A percentile compares a stretch with the other conserved stretches of the same genome.
Conservation (phyloP, 371 early-diverging fungal genomes). For the Rhizopus sp. region DNA sequence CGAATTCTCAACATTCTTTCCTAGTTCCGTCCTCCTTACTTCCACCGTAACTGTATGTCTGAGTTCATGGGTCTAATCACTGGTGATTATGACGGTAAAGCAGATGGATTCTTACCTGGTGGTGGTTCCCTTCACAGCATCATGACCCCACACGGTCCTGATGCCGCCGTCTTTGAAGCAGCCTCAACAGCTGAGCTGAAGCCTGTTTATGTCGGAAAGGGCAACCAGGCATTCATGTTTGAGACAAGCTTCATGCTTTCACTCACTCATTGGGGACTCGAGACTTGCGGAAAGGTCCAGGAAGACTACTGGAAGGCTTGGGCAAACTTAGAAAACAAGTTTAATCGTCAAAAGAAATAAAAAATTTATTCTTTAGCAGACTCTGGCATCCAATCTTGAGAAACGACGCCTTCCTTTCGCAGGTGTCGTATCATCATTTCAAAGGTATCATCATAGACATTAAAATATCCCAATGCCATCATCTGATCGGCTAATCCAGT, state of each 20-base stretch:
- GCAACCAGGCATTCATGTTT: slow-evolving; percentile 95
- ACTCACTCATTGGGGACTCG: slow-evolving; percentile 84
- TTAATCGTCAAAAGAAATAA: slow-evolving; percentile 24
- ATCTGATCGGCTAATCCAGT: slow-evolving; percentile 77
- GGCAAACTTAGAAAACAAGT: slow-evolving; percentile 62
- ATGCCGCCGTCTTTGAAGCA: slow-evolving; percentile 78
- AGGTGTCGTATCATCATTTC: slow-evolving; percentile 75
- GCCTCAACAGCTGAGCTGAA: slow-evolving; percentile 74
- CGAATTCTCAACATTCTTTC: not conserved
- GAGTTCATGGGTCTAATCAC: slow-evolving; percentile 97
- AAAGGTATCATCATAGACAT: slow-evolving; percentile 76
- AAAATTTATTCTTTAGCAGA: slow-evolving; percentile 8
- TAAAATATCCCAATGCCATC: slow-evolving; percentile 72
- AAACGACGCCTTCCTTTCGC: slow-evolving; percentile 62
- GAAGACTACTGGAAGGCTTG: slow-evolving; percentile 80
- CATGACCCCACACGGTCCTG: slow-evolving; percentile 95
- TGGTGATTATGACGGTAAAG: slow-evolving; percentile 94
- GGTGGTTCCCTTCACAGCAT: slow-evolving; percentile 87
- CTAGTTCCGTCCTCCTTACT: slow-evolving; percentile 93
- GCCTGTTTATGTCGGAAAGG: slow-evolving; percentile 81
- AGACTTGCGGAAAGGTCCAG: slow-evolving; percentile 72
- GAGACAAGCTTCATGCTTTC: slow-evolving; percentile 85
- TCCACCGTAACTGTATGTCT: slow-evolving; percentile 93
- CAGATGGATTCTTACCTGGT: slow-evolving; percentile 89
- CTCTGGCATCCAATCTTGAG: slow-evolving; percentile 63